Evolutionary conservation across 2,329 filamentous ascomycete species (phyloP), one percentile per base, ranked within the genome.

Genomic region (Penicillium sp.): DNA sequence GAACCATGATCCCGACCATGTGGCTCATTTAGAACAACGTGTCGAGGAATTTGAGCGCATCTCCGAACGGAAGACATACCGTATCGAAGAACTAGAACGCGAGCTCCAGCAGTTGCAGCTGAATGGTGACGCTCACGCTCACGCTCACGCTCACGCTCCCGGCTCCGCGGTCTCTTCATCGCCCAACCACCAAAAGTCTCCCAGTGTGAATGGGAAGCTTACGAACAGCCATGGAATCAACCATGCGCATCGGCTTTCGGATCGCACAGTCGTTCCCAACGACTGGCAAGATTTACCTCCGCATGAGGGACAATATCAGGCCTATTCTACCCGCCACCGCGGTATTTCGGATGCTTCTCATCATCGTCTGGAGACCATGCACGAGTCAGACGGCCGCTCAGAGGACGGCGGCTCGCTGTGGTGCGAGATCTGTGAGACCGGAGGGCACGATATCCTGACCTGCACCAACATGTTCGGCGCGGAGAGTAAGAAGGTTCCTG

Each of bases 401-500:
- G 86, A 84, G 21, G 87, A 85, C 33, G 87, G 88, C 64, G 83
- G 81, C 65, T 80, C 77, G 15, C 77, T 90, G 55, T 95, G 87
- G 86, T 97, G 91, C 70, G 91, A 97, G 71, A 93, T 97, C 54
- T 97, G 91, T 72, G 90, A 96, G 72, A 87, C 87, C 29, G 79
- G 81, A 41, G 90, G 91, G 15, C 91, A 97, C 64, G 91, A 97
- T 62, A 95, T 97, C 53, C 75, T 97, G 50, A 94, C 87, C 21
- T 97, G 91, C 76, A 89, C 87, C 46, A 91, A 88, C 68, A 93
- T 95, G 83, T 91, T 87, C 68, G 82, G 78, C 12, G 57, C 63
- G 13, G 62, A n/a, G n/a, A n/a, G 62, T 9, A 57, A 57, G 38
- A 59, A 61, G 19, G 49, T 52, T 24, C 48, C 52, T 10, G 17